These are phyloP conservation scores for Talaromyces sp. DNA, from an alignment of 2,329 filamentous ascomycete species.

Conservation along the genomic window DNA sequence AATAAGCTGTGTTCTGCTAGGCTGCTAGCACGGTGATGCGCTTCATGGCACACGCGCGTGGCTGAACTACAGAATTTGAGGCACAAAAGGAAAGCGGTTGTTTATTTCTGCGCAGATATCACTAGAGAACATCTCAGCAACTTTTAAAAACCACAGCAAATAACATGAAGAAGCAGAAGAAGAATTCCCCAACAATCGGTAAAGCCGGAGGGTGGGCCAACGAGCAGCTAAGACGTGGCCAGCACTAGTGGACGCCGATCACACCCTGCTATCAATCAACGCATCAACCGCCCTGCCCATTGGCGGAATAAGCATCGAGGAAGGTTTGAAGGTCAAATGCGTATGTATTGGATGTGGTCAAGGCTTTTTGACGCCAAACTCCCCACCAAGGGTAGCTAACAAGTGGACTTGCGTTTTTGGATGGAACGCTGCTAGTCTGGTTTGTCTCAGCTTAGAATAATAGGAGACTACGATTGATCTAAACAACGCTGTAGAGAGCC, in stretches of 20 bases:
- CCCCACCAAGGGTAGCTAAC: neutral
- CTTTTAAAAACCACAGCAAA: neutral
- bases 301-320: neutral
- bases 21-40: neutral
- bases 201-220: neutral
- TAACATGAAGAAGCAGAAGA: neutral
- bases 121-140: neutral
- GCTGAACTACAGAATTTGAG: neutral
- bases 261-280: neutral
- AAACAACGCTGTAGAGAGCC: neutral
- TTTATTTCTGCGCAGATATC: neutral
- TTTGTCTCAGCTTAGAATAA: neutral
- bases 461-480: neutral
- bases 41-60: neutral
- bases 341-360: neutral
- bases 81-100: neutral
- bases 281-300: neutral
- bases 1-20: neutral
- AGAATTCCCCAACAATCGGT: neutral
- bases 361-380: neutral
- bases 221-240: neutral
- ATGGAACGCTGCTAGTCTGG: neutral
- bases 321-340: neutral
- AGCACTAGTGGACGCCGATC: neutral
- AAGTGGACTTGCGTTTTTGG: neutral